phyloP scores from a whole-genome alignment of 2,329 filamentous ascomycete species.

The Aspergillus caelatus region DNA sequence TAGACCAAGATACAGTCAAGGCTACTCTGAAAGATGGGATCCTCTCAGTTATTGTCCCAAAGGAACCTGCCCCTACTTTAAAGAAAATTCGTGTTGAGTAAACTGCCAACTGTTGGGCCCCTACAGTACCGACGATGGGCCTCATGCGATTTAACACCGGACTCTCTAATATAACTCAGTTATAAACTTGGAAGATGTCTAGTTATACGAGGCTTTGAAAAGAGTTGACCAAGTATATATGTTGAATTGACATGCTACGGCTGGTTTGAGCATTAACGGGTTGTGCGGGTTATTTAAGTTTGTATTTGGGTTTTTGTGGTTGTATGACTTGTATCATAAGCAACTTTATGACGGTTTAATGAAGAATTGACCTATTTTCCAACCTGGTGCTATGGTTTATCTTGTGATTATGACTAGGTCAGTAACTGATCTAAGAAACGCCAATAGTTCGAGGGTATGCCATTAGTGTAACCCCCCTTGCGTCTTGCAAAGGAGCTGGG shows the following conservation, averaged over 20 bases:
- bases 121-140: neutral
- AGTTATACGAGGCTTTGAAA: too few relatives aligned
- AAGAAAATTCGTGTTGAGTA: constrained; percentile 56
- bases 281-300: neutral
- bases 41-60: constrained; percentile 58
- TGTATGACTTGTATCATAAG: neutral
- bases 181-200: neutral
- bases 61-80: constrained; percentile 51
- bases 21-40: constrained; percentile 63
- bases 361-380: neutral
- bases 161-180: neutral
- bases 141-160: neutral
- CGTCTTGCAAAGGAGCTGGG: neutral
- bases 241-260: neutral
- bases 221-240: too few relatives aligned
- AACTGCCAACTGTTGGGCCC: neutral
- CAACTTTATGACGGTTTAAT: neutral
- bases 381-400: neutral
- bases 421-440: neutral
- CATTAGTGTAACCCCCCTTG: neutral
- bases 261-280: neutral
- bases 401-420: neutral
- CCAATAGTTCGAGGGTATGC: neutral
- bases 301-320: neutral
- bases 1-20: constrained; percentile 62